Evolutionary conservation across 305 asterid species (phyloP).

Genomic region (Salvia sclarea): DNA sequence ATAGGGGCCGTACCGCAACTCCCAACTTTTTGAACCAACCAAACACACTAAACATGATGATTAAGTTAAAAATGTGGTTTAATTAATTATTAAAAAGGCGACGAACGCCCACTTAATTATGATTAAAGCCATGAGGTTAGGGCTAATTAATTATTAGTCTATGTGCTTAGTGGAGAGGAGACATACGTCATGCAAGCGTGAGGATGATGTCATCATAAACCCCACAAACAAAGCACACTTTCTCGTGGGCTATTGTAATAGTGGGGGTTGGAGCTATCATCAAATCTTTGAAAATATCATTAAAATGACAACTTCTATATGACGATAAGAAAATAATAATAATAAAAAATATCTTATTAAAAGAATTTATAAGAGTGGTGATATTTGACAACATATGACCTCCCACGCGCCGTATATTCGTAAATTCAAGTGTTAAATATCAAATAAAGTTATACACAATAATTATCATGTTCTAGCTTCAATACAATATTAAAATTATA

Average conservation of each 20-base stretch:
- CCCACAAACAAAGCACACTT: conserved; percentile 38
- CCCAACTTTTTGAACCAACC: conserved; percentile 25
- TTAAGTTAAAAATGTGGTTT: conserved; percentile 31
- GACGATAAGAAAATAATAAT: not conserved
- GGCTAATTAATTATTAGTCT: conserved; percentile 9
- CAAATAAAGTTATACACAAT: too few species aligned
- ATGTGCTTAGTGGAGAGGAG: conserved; percentile 23
- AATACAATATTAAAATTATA: too few species aligned
- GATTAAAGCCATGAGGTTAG: conserved; percentile 35
- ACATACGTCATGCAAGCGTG: conserved; percentile 70
- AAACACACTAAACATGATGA: conserved; percentile 25
- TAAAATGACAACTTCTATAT: not conserved
- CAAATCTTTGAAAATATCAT: conserved; percentile 40
- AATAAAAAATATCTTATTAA: too few species aligned
- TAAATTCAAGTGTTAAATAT: too few species aligned
- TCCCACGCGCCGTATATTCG: too few species aligned
- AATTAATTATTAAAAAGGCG: conserved; percentile 22
- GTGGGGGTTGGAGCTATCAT: conserved; percentile 62
- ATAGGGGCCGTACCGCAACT: conserved; percentile 19
- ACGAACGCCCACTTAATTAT: conserved; percentile 28
- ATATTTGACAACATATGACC: too few species aligned
- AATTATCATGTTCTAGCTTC: too few species aligned
- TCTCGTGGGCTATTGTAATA: conserved; percentile 38
- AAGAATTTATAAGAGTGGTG: too few species aligned
- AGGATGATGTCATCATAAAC: conserved; percentile 63